Conservation (phyloP, 257 asterid genomes). For the Nicotiana benthamiana region DNA sequence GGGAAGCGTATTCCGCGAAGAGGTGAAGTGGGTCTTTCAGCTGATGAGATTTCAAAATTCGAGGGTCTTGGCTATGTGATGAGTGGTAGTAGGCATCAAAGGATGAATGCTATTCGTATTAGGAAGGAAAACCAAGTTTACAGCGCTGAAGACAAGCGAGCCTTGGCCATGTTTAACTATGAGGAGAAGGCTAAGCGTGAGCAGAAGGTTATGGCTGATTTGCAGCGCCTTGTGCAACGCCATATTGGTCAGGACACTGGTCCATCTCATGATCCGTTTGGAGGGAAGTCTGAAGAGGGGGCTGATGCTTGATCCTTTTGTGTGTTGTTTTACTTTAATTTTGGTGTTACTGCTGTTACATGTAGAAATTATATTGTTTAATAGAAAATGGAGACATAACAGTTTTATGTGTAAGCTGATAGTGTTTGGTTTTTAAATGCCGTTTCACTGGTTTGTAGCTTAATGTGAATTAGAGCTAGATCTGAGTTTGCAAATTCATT, state of each 20-base stretch:
- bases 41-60: constrained; percentile 85
- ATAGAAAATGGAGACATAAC: neutral
- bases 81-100: constrained; percentile 99
- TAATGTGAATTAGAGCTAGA: neutral
- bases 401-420: neutral
- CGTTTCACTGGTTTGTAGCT: neutral
- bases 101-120: constrained; percentile 99
- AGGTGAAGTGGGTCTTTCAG: constrained; percentile 99
- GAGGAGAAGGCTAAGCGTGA: constrained; percentile 98
- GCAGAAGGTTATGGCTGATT: constrained; percentile 97
- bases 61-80: constrained; percentile 94
- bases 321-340: neutral
- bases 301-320: constrained; percentile 45
- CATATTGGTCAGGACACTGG: constrained; percentile 86
- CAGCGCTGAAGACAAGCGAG: constrained; percentile 97
- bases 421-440: neutral
- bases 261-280: constrained; percentile 85
- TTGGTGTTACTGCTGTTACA: neutral
- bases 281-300: constrained; percentile 50
- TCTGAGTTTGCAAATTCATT: neutral
- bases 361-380: neutral
- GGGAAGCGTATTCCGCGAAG: constrained; percentile 99
- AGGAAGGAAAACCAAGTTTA: constrained; percentile 97
- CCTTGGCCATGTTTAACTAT: constrained; percentile 93
- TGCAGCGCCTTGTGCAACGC: constrained; percentile 90